Percentiles rank a stretch among this genome's conserved stretches.
These are phyloP conservation scores for Peronosclerospora sorghi DNA, from an alignment of 352 stramenopile species.

Conservation along the genomic window DNA sequence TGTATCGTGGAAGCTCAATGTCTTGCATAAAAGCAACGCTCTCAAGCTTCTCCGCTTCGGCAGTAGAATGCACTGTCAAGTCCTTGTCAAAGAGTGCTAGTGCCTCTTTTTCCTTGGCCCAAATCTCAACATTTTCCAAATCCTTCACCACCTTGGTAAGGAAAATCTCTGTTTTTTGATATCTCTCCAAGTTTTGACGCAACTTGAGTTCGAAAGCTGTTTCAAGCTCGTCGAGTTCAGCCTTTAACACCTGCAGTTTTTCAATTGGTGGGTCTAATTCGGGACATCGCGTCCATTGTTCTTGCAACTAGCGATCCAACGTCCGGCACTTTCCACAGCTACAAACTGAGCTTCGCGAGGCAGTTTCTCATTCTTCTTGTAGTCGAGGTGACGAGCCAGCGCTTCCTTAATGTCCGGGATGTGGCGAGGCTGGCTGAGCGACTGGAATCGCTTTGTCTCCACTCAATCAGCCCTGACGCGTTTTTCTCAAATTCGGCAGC, in stretches of 20 bases:
- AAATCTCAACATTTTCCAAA: slow-evolving; percentile 71
- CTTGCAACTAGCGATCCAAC: slow-evolving; percentile 81
- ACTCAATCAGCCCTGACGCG: slow-evolving; percentile 61
- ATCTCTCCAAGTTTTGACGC: slow-evolving; percentile 61
- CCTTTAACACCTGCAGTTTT: slow-evolving; percentile 70
- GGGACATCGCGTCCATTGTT: slow-evolving; percentile 75
- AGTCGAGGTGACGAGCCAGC: slow-evolving; percentile 55
- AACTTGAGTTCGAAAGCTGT: slow-evolving; percentile 64
- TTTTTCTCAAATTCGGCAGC: slow-evolving; percentile 61
- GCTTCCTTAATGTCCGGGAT: slow-evolving; percentile 62
- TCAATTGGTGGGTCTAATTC: slow-evolving; percentile 62
- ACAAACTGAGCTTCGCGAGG: slow-evolving; percentile 75
- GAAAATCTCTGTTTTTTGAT: slow-evolving; percentile 78
- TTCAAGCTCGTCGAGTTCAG: slow-evolving; percentile 50
- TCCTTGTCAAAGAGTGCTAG: slow-evolving; percentile 56
- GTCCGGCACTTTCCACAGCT: slow-evolving; percentile 62
- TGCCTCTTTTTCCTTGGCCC: slow-evolving; percentile 73
- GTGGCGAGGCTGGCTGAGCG: slow-evolving; percentile 45
- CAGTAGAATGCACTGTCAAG: slow-evolving; percentile 39
- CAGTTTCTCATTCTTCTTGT: slow-evolving; percentile 84
- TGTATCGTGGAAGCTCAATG: slow-evolving; percentile 77
- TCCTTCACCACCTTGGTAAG: slow-evolving; percentile 80
- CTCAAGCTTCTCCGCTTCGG: slow-evolving; percentile 69
- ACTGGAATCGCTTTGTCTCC: slow-evolving; percentile 73
- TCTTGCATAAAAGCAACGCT: slow-evolving; percentile 75